Percentiles rank a stretch among this genome's conserved stretches.
Conservation (phyloP, 139 green algal species). For the Chlorella vulgaris region DNA sequence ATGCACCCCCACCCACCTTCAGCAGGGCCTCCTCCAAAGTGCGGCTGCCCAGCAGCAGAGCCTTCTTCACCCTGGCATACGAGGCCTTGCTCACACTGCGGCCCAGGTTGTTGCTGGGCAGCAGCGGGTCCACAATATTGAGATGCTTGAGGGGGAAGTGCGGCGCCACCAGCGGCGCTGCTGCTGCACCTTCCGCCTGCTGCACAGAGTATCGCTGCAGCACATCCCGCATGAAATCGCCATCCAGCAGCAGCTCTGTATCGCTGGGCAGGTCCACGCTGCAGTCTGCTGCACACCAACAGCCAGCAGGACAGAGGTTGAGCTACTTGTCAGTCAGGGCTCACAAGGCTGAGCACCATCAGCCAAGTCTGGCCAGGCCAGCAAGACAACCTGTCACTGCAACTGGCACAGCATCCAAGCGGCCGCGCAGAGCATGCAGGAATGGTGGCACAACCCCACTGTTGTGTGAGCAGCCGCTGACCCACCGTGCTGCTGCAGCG, state of each 20-base stretch:
- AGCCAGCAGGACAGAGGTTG: neutral
- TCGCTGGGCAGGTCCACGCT: neutral
- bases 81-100: constrained; percentile 83
- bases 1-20: constrained; percentile 31
- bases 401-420: too few relatives aligned
- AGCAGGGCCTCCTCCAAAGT: constrained; percentile 53
- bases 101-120: constrained; percentile 96
- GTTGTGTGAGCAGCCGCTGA: constrained; percentile 21
- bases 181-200: neutral
- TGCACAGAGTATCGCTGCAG: constrained; percentile 54
- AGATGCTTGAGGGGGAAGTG: constrained; percentile 70
- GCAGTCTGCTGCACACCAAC: constrained; percentile 36
- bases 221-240: constrained; percentile 40
- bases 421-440: too few relatives aligned
- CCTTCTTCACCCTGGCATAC: constrained; percentile 78
- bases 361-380: too few relatives aligned
- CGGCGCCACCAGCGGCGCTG: neutral
- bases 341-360: too few relatives aligned
- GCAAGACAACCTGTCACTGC: too few relatives aligned
- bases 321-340: neutral
- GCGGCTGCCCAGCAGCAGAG: constrained; percentile 68
- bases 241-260: constrained; percentile 20
- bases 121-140: constrained; percentile 95
- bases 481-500: constrained; percentile 51
- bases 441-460: too few relatives aligned